Base-by-base conservation (phyloP, 768 basidiomycete genomes). In the Leccinum subtestaceum region DNA sequence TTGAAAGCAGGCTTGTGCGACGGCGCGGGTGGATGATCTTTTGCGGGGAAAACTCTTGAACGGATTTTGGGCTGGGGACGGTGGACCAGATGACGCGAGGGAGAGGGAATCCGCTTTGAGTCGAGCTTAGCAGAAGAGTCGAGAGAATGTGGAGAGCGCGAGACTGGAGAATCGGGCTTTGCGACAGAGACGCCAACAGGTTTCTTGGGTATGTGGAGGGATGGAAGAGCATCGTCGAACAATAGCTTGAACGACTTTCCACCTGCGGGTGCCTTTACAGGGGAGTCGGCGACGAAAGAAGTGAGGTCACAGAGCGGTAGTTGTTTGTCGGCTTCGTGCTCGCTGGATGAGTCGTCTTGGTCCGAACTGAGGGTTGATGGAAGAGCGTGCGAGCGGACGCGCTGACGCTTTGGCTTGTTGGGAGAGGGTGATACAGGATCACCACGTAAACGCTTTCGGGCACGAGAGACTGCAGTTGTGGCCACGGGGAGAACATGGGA, bases 351-450 rank as follows among this genome's bases (percentile, higher is more conserved):
- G 40, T 65, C 63, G 52, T 72, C 65, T 5, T 54, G 60, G 4
- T 63, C 72, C 40, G 68, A 61, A 47, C 66, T 72, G 45, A 78
- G 65, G 60, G 81, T 76, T 17, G 78, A 70, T 45, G 79, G 70
- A 32, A 65, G 64, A 9, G 72, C 70, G 19, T 80, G 79, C 5
- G 81, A 76, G 38, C 70, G 68, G 53, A 84, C 68, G 45, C 88
- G 87, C 68, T 80, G 80, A 59, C 87, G 82, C 70, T 91, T 92
- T 67, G 84, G 84, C 70, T 91, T 91, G 67, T 80, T 83, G 4
- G 91, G 91, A 17, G 91, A 90, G 4, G 91, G 91, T 0, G 91
- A 92, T 2, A 93, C 89, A 1, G 86, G 86, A 67, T 93, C 91
- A 27, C 91, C 91, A 32, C 91, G 84, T 17, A 93, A 78, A 56